These are phyloP conservation scores for Calonectria fujianensis DNA, from an alignment of 2,329 filamentous ascomycete species.

Conservation along the genomic window DNA sequence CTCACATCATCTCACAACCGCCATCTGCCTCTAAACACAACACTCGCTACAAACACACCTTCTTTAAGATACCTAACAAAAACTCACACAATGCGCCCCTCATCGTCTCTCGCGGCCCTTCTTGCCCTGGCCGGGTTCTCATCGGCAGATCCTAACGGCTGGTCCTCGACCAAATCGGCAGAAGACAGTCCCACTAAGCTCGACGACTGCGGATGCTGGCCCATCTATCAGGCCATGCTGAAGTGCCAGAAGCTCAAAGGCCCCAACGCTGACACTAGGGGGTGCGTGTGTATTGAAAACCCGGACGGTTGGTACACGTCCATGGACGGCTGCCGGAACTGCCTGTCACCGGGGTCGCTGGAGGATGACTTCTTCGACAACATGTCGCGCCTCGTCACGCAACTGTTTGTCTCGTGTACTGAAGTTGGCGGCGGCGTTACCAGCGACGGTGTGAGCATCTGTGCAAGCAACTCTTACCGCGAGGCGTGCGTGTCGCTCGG, in stretches of 20 bases:
- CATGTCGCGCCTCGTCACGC: constrained; percentile 44
- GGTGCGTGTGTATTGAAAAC: constrained; percentile 47
- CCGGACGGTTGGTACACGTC: constrained; percentile 49
- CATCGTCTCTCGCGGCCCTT: constrained; percentile 2
- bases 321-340: constrained; percentile 49
- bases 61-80: constrained; percentile 8
- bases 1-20: neutral
- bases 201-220: constrained; percentile 50
- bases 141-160: constrained; percentile 44
- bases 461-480: constrained; percentile 12
- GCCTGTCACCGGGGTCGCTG: constrained; percentile 37
- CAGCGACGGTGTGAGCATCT: constrained; percentile 33
- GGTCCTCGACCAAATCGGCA: constrained; percentile 46
- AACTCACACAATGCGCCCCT: neutral
- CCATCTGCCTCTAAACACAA: neutral
- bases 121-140: neutral
- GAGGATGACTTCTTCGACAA: constrained; percentile 47
- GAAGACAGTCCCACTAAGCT: constrained; percentile 47
- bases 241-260: constrained; percentile 47
- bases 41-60: constrained; percentile 10
- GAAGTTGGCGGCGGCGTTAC: constrained; percentile 45
- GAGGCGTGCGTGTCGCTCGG: constrained; percentile 18
- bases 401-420: constrained; percentile 50
- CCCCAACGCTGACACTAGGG: constrained; percentile 34
- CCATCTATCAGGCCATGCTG: constrained; percentile 49